Percentiles rank a stretch among this genome's conserved stretches.
Evolutionary conservation across 495 filamentous ascomycete genomes (phyloP).

Genomic region (Penicillium mononematosum): DNA sequence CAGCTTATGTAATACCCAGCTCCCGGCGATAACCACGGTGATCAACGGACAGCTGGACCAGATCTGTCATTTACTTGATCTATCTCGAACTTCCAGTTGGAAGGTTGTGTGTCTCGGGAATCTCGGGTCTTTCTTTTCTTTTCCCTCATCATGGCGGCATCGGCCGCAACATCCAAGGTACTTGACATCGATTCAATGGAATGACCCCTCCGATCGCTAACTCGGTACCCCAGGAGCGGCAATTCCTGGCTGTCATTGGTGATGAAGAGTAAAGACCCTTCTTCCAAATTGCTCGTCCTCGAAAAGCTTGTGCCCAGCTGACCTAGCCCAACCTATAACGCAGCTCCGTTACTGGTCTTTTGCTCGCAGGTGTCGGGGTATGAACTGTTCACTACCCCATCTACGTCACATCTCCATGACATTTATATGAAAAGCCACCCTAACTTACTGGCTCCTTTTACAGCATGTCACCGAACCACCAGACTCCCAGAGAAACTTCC

Average conservation of each 20-base stretch:
- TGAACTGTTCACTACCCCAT: slow-evolving; percentile 30
- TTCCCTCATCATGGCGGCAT: slow-evolving; percentile 35
- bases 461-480: slow-evolving; percentile 77
- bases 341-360: slow-evolving; percentile 92
- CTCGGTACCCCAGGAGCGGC: slow-evolving; percentile 63
- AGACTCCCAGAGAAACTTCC: slow-evolving; percentile 92
- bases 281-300: not conserved
- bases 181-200: slow-evolving; percentile 11
- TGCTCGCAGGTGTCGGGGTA: slow-evolving; percentile 94
- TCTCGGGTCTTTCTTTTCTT: not conserved
- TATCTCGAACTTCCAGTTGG: not conserved
- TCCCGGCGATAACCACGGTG: slow-evolving; percentile 27
- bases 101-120: not conserved
- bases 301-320: slow-evolving; percentile 17
- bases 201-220: slow-evolving; percentile 25
- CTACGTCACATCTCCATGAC: not conserved
- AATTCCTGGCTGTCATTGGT: slow-evolving; percentile 96
- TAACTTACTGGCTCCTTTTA: slow-evolving; percentile 2
- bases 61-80: slow-evolving; percentile 7
- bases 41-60: slow-evolving; percentile 13
- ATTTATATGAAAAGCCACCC: not conserved
- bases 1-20: slow-evolving; percentile 27
- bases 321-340: slow-evolving; percentile 25
- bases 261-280: slow-evolving; percentile 71
- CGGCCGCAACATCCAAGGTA: slow-evolving; percentile 45